Evolutionary conservation across 495 filamentous ascomycete species (phyloP), one percentile per base, ranked within the genome.

Genomic region (Tuber calosporum): DNA sequence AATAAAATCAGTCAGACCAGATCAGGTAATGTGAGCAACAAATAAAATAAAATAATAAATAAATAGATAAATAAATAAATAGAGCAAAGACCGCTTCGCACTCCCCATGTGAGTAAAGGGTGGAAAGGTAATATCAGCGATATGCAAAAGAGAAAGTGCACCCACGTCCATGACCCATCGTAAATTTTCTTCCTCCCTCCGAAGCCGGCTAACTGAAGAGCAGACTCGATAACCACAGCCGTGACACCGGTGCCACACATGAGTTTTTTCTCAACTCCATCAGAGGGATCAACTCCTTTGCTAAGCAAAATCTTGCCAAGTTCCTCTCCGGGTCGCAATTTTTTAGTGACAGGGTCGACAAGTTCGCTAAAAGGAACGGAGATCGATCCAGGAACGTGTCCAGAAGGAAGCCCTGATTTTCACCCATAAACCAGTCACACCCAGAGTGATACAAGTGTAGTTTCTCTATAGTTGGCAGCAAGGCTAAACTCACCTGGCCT

Each of bases 111-210:
- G 67, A 69, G 40, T 6, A 2, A n/a, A 13, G 67, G 40, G 34
- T 38, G 36, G 67, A 41, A 69, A n/a, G 67, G 36, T 13, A 30
- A 69, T 69, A 39, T 38, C 38, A 38, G 34, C 67, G 9, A 38
- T 69, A 15, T 30, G 9, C 19, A 69, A 43, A 70, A 69, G 71
- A 67, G 62, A 68, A 40, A 7, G 15, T 19, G 45, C 68, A 92
- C 92, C 91, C 82, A 96, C 91, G 94, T 97, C 95, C 95, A 98
- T 79, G 93, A 97, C 22, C 95, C 95, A 86, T 98, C 95, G 81
- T 99, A 99, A 38, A 97, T 85, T 79, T 87, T 89, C 74, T 91
- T 88, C 62, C 88, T 89, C 45, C 88, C 86, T 19, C 90, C 91
- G 80, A 88, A 93, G 36, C 89, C 91, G 26, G 94, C 93, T 80